Percentiles rank a stretch among this genome's conserved stretches.
Conservation (phyloP, 495 filamentous ascomycete species). For the Chaetomium fimeti region DNA sequence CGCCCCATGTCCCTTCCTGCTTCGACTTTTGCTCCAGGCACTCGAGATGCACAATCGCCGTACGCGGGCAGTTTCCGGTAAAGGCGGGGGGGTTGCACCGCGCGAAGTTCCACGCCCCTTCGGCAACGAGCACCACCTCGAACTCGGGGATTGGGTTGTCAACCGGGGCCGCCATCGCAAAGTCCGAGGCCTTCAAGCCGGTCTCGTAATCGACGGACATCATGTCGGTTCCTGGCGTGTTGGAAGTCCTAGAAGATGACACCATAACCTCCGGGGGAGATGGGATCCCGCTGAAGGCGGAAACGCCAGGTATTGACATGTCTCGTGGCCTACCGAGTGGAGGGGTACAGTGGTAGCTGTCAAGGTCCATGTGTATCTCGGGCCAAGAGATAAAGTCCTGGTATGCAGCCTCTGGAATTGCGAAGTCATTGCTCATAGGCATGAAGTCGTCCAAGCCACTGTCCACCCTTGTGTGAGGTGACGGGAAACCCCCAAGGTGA, state of each 20-base stretch:
- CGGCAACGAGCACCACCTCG: slow-evolving; percentile 52
- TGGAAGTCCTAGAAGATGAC: slow-evolving; percentile 45
- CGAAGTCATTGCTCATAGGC: slow-evolving; percentile 33
- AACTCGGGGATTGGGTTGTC: slow-evolving; percentile 47
- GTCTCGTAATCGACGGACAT: slow-evolving; percentile 43
- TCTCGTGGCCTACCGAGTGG: slow-evolving; percentile 30
- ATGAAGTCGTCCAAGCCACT: slow-evolving; percentile 39
- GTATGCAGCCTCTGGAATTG: slow-evolving; percentile 32
- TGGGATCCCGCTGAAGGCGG: slow-evolving; percentile 38
- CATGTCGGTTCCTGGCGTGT: slow-evolving; percentile 48
- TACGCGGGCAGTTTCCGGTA: slow-evolving; percentile 54
- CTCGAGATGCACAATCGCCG: slow-evolving; percentile 58
- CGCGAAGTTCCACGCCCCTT: slow-evolving; percentile 57
- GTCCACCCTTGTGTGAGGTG: slow-evolving; percentile 37
- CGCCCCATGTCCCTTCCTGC: slow-evolving; percentile 49
- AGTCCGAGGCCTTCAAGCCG: slow-evolving; percentile 35
- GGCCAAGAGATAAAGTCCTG: slow-evolving; percentile 41
- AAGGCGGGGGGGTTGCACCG: slow-evolving; percentile 54
- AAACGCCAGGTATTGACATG: slow-evolving; percentile 34
- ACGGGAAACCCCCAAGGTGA: slow-evolving; percentile 36
- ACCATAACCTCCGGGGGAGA: slow-evolving; percentile 40
- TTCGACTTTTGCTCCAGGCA: slow-evolving; percentile 57
- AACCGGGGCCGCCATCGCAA: slow-evolving; percentile 26
- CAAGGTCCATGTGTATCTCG: slow-evolving; percentile 38
- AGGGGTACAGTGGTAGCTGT: slow-evolving; percentile 34